A percentile compares a stretch with the other conserved stretches of the same genome.
Conservation (phyloP, 2,329 filamentous ascomycete genomes). For the Parafenestella ontariensis region DNA sequence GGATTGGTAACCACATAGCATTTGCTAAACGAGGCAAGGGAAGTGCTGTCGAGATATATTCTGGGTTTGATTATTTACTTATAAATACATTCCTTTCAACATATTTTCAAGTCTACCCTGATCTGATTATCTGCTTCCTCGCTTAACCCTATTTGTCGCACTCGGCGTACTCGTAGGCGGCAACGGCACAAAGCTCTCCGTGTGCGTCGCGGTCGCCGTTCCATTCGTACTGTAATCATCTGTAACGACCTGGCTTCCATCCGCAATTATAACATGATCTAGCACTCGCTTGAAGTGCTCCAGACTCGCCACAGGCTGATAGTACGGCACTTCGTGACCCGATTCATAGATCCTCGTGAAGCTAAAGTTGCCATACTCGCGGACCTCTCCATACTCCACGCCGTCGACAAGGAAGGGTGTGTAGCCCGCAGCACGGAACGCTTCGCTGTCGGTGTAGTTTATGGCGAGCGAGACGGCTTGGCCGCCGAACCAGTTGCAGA, state of each 20-base stretch:
- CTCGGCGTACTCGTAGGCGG: slow-evolving; percentile 34
- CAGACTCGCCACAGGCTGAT: slow-evolving; percentile 41
- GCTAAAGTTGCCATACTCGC: slow-evolving; percentile 74
- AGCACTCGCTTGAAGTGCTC: slow-evolving; percentile 41
- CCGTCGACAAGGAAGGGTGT: slow-evolving; percentile 72
- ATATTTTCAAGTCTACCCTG: too few relatives aligned
- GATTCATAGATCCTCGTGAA: slow-evolving; percentile 61
- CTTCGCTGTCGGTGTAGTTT: slow-evolving; percentile 55
- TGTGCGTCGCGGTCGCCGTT: slow-evolving; percentile 40
- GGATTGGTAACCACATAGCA: too few relatives aligned
- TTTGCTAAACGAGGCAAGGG: too few relatives aligned
- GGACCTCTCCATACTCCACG: slow-evolving; percentile 66
- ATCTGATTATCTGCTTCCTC: neutral
- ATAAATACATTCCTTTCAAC: too few relatives aligned
- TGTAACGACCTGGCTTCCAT: slow-evolving; percentile 38
- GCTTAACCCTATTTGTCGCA: slow-evolving; percentile 8
- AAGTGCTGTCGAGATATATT: too few relatives aligned
- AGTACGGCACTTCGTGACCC: slow-evolving; percentile 60
- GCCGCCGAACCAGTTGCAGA: slow-evolving; percentile 73
- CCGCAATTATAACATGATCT: slow-evolving; percentile 33
- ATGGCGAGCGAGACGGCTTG: slow-evolving; percentile 71
- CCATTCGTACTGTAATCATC: slow-evolving; percentile 41
- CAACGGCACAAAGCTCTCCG: slow-evolving; percentile 36
- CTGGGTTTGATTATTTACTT: too few relatives aligned
- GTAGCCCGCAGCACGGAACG: slow-evolving; percentile 73